Evolutionary conservation across 352 stramenopile species (phyloP), one percentile per base, ranked within the genome.

Genomic region (Pythium volutum): DNA sequence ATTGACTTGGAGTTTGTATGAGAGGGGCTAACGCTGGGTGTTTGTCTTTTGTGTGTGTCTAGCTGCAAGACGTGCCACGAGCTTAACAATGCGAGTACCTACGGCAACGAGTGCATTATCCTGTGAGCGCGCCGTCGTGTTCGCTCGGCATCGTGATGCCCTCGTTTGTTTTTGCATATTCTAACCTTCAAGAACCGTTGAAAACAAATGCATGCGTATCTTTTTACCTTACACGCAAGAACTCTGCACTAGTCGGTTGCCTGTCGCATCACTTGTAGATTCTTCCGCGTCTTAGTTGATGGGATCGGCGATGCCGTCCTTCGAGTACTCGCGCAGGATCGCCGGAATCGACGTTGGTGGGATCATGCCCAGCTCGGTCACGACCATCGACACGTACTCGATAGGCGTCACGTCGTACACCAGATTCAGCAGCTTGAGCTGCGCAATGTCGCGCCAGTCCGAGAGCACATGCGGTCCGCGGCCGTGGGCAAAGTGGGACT

Each of bases 351-450:
- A 98, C 36, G 95, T 98, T 3, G 97, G 93, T n/a, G 97, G 97
- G 47, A 99, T 91, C 75, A 99, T 97, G 25, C 97, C 97, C 25
- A 98, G 83, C 74, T 99, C 97, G 18, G 97, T 99, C 34, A 99
- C 92, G 39, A 99, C 94, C 59, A 97, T 95, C 52, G 87, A 98
- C 47, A 99, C 93, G 76, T 98, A 98, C 48, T 98, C 86, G 39
- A 96, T 93, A 23, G 96, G 96, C 41, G 97, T 99, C 57, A 99
- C 83, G 77, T 99, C 97, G 74, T 97, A 98, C 62, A 83, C 78
- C n/a, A 98, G 73, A 67, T 96, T 95, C 36, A 96, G 68, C 33
- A 94, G 70, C 66, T 91, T 88, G 23, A 92, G 73, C 34, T 89
- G 66, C 2, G 79, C 64, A 18, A 91, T 54, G 62, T 93, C 81